Base-by-base conservation (phyloP, 1,139 yeast species). In the Taiozyma sp. region DNA sequence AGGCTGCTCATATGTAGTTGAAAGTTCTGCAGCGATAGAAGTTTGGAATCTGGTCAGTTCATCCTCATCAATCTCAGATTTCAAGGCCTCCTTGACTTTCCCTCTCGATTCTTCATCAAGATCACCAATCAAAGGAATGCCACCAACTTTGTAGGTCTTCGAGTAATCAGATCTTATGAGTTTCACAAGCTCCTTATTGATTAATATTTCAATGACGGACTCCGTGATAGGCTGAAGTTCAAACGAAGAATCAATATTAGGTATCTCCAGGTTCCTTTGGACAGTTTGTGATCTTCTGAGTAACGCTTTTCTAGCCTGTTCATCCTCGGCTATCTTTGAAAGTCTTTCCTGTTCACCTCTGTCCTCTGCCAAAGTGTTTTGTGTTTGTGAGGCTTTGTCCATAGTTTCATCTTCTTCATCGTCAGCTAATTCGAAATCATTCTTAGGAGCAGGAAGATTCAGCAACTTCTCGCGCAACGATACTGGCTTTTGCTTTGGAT, bases 351-450 rank as follows among this genome's bases (percentile, higher is more conserved):
- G 55, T 47, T 70, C 77, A 11, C 75, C 74, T 21, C 65, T 66
- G 54, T 71, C 78, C 39, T 63, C 68, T 4, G 53, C 54, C 13
- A 55, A 46, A 14, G 35, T 53, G 13, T 41, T 49, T 19, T 43
- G 50, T 21, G 45, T 47, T 19, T 61, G 19, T n/a, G 19, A 32
- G 19, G 9, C 14, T 6, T 32, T n/a, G 3, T 16, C 56, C 64
- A 21, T 58, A 61, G 21, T 19, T 6, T 58, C 67, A 19, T 54
- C 67, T 4, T 60, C 66, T 10, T 68, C 73, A 3, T 72, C 70
- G 2, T 70, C 62, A 6, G 70, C 68, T 22, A 80, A 65, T 51
- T 83, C 86, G 59, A 77, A 81, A 52, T 81, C 84, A 56, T 83
- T 81, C 55, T 72, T 70, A 0, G 88, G 86, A 45, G 69, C 67